Evolutionary conservation across 2,329 filamentous ascomycete genomes (phyloP).

Genomic region (Diplodia corticola): DNA sequence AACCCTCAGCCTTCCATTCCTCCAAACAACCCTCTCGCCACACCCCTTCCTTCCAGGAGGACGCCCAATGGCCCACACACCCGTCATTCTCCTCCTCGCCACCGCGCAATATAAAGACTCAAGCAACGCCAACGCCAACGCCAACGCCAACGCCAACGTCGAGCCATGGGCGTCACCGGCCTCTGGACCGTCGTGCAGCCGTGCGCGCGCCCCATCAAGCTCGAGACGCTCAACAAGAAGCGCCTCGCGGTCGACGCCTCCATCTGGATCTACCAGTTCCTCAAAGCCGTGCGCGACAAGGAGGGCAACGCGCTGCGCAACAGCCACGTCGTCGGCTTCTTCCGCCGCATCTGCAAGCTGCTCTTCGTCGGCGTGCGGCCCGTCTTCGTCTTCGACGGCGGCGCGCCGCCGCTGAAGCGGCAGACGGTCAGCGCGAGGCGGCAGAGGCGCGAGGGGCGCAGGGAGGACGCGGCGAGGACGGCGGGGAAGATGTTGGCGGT

Average conservation of each 20-base stretch:
- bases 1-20: not conserved
- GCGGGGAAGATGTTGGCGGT: constrained; percentile 88
- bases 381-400: constrained; percentile 97
- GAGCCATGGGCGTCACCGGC: constrained; percentile 88
- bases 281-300: constrained; percentile 97
- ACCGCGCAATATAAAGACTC: not conserved
- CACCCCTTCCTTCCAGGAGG: not conserved
- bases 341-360: constrained; percentile 95
- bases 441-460: constrained; percentile 76
- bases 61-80: not conserved
- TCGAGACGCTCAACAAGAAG: constrained; percentile 94
- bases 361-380: constrained; percentile 95
- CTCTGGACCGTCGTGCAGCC: constrained; percentile 97
- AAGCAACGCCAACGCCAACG: too few relatives aligned
- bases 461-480: constrained; percentile 89
- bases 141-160: too few relatives aligned
- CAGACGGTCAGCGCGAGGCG: constrained; percentile 83
- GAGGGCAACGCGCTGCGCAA: constrained; percentile 96
- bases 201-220: constrained; percentile 91
- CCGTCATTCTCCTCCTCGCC: not conserved
- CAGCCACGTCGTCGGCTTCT: constrained; percentile 95
- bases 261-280: constrained; percentile 99
- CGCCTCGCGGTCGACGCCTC: constrained; percentile 96
- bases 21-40: not conserved
- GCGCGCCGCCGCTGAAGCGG: constrained; percentile 84